A percentile compares a stretch with the other conserved stretches of the same genome.
Evolutionary conservation across 352 stramenopile species (phyloP).

Genomic region (Phytophthora brassicae): DNA sequence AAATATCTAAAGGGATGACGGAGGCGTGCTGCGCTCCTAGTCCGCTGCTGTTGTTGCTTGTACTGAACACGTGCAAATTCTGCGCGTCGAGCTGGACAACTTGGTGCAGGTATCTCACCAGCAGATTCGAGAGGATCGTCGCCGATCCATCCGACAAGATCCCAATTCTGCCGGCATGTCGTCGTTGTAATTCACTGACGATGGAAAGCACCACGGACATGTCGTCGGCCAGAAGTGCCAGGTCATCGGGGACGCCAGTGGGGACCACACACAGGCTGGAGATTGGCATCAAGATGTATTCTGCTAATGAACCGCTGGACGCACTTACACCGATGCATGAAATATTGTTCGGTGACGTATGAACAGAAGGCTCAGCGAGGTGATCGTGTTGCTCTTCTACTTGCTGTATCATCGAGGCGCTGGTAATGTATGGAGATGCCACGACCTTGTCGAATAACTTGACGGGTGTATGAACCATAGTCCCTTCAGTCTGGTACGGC

Average conservation of each 20-base stretch:
- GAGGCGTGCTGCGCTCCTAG: conserved; percentile 26
- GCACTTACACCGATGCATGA: conserved; percentile 40
- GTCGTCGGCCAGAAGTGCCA: conserved; percentile 47
- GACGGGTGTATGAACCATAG: conserved; percentile 4
- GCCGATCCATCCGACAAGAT: conserved; percentile 26
- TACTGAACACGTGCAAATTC: conserved; percentile 36
- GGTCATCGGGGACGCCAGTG: conserved; percentile 34
- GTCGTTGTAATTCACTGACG: conserved; percentile 26
- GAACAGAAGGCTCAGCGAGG: neutral
- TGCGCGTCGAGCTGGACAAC: conserved; percentile 15
- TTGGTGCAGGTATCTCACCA: conserved; percentile 37
- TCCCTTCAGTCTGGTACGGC: conserved; percentile 1
- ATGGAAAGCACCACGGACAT: conserved; percentile 41
- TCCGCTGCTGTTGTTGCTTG: conserved; percentile 8
- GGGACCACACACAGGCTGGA: conserved; percentile 38
- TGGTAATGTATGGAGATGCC: conserved; percentile 27
- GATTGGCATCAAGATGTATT: conserved; percentile 46
- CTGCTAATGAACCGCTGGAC: conserved; percentile 33
- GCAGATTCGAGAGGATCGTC: conserved; percentile 32
- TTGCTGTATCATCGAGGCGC: neutral
- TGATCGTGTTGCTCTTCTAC: conserved; percentile 2
- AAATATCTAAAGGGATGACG: conserved; percentile 38
- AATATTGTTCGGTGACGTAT: neutral
- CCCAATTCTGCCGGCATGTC: conserved; percentile 29
- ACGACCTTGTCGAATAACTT: conserved; percentile 40